Percentiles rank a stretch among this genome's conserved stretches.
phyloP scores from a whole-genome alignment of 2,329 filamentous ascomycete genomes.

The Beauveria brongniartii region DNA sequence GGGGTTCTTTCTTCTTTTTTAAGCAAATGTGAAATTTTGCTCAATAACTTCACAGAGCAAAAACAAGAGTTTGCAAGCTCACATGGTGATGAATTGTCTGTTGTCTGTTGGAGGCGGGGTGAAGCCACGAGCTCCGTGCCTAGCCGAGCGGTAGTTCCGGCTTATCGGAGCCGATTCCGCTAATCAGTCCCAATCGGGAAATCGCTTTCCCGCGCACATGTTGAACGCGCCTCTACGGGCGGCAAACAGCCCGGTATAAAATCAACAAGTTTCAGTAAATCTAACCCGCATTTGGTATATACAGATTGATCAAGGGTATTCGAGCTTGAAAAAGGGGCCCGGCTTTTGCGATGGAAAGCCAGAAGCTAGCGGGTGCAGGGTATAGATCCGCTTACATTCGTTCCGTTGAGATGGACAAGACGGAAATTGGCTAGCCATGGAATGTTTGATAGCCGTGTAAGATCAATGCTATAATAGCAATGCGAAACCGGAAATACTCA shows the following conservation, averaged over 20 bases:
- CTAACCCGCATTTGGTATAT: neutral
- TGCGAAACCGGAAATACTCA: neutral
- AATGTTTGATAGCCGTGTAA: no score
- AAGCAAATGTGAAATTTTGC: neutral
- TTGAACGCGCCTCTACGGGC: no score
- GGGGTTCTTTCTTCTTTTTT: neutral
- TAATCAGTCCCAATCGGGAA: neutral
- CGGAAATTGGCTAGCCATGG: no score
- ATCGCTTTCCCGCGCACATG: neutral
- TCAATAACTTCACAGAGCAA: neutral
- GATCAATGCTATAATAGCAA: no score
- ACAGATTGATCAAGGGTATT: no score
- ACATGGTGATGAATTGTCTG: neutral
- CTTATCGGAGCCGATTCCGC: conserved; percentile 3
- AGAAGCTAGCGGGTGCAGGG: no score
- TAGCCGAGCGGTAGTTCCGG: neutral
- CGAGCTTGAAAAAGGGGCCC: no score
- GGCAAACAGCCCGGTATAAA: neutral
- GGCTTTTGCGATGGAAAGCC: no score
- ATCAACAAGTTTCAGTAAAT: neutral
- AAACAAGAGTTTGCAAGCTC: neutral
- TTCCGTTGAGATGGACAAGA: no score
- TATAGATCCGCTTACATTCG: no score
- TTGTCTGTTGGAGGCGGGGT: neutral
- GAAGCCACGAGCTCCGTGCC: neutral